Base-by-base conservation (phyloP, 352 stramenopile species). In the Globisporangium mamillatum region DNA sequence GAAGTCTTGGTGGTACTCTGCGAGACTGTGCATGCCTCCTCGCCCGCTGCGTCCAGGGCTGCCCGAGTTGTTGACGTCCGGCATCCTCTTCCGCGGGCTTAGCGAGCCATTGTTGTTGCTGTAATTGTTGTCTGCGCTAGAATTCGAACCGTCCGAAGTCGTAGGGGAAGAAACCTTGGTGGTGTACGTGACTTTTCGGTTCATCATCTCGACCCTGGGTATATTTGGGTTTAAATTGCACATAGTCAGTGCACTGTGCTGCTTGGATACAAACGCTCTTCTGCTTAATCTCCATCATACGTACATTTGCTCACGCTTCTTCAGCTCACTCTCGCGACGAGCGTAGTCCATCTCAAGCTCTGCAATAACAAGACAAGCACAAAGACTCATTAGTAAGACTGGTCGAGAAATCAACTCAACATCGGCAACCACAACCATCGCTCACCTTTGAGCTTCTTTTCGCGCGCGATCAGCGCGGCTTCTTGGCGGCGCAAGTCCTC, bases 221-320 rank as follows among this genome's bases (percentile, higher is more conserved):
- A 41, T 62, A 62, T 62, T 50, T 62, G 14, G 48, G 54, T 67
- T 55, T 56, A 62, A 50, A 63, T 57, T 50, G 59, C 41, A 69
- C 16, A 65, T 16, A 20, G 36, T 48, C 41, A 62, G 56, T 62
- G 56, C 56, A 44, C 18, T 44, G 18, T 57, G 14, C 32, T 59
- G 29, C 48, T 60, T 12, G 29, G 22, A 62, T 50, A 62, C 56
- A 62, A 36, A 50, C 32, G 32, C 32, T 48, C 16, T 14, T 20
- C 56, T 62, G 14, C 20, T 24, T 50, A 65, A 20, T 38, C 44
- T 67, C 41, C 14, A 50, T 50, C 38, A 57, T 41, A 77, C 74
- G 50, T 74, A 88, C 82, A 94, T 91, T 84, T 92, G 84, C 71
- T 95, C 88, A 27, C 88, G 83, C 74, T 93, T 94, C 69, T 93